Percentiles rank a stretch among this genome's conserved stretches.
Conservation (phyloP, 1,139 yeast genomes). For the Yamadazyma siamensis region DNA sequence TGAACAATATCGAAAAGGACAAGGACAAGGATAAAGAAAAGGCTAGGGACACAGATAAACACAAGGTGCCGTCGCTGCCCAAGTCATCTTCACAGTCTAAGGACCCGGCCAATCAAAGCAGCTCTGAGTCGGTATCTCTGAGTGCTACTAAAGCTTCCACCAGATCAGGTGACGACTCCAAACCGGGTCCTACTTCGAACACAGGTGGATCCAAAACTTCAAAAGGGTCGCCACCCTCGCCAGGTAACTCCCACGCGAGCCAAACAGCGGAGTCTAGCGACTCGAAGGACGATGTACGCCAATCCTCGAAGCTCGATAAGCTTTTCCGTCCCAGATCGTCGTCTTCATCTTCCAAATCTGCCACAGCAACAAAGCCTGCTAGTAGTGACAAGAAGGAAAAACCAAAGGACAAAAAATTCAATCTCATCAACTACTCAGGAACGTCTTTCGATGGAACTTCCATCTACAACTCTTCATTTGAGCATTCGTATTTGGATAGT, state of each 20-base stretch:
- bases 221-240: not conserved
- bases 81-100: not conserved
- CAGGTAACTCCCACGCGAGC: too few relatives aligned
- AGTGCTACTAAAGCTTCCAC: not conserved
- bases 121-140: not conserved
- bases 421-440: slow-evolving; percentile 13
- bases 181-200: not conserved
- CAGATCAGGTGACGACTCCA: not conserved
- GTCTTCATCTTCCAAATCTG: slow-evolving; percentile 3
- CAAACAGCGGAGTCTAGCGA: too few relatives aligned
- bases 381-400: slow-evolving; percentile 6
- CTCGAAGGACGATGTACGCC: slow-evolving; percentile 5
- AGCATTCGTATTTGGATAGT: slow-evolving; percentile 8
- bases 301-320: slow-evolving; percentile 12
- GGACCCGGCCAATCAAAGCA: not conserved
- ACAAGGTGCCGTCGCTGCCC: not conserved
- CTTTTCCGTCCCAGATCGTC: slow-evolving; percentile 13
- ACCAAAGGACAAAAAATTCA: slow-evolving; percentile 11
- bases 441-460: slow-evolving; percentile 14
- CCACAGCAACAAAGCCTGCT: slow-evolving; percentile 4
- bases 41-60: slow-evolving; percentile 1
- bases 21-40: slow-evolving; percentile 7
- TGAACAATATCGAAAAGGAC: slow-evolving; percentile 9
- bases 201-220: not conserved
- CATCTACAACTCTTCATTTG: slow-evolving; percentile 10